Base-by-base conservation (phyloP, 116 monocot genomes). In the Thalassia testudinum region DNA sequence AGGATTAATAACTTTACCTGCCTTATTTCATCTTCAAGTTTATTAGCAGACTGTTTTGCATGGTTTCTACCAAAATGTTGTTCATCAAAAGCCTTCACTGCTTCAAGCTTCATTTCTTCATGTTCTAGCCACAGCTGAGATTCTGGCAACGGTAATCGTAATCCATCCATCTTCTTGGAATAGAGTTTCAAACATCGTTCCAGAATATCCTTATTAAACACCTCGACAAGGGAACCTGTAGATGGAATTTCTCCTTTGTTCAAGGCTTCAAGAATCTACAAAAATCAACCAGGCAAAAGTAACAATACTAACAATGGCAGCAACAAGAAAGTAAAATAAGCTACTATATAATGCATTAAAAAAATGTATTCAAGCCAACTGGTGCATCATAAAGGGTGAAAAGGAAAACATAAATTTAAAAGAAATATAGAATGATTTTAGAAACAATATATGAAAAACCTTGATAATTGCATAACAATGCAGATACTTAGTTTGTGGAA, bases 171-270 rank as follows among this genome's bases (percentile, higher is more conserved):
- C 29, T 43, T 29, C 66, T 76, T 49, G 60, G 51, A 63, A 56
- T 99, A 99, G 22, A 90, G 24, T 40, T 83, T 99, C 70, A 90
- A 62, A 53, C 99, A 99, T 28, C 80, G 66, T 17, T 99, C 99
- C 29, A 90, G 68, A 69, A 99, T 90, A 8, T 12, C 82, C 69
- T 99, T 99, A 48, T 99, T 99, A 67, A 90, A 99, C 49, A 99
- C 71, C 63, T 90, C 99, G 50, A 99, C 99, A 63, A 99, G 74
- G 56, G 99, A 99, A 60, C 99, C 99, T 28, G 97, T 99, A 34
- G 89, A 68, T 27, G 97, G 97, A 70, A 97, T 97, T 72, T 97
- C 97, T 42, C 97, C 97, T 82, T 89, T 82, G 55, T 97, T 97
- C 67, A 97, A 71, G n/a, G 97, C 97, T 60, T 97, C 90, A 62